Evolutionary conservation across 2,329 filamentous ascomycete genomes (phyloP).

Genomic region (Trichophyton benhamiae): DNA sequence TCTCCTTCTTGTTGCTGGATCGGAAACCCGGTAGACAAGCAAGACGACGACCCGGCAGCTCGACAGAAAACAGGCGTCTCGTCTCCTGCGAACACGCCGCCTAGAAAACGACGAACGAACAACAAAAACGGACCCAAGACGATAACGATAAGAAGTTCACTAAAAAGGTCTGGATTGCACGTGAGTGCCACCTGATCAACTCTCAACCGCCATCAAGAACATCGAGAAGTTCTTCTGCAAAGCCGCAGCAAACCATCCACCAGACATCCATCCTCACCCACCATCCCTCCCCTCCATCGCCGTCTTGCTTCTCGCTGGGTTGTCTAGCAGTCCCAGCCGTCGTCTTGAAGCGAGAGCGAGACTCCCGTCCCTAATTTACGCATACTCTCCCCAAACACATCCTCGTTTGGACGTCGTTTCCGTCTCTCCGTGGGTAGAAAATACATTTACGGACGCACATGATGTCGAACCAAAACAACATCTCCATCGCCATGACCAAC

Average conservation of each 20-base stretch:
- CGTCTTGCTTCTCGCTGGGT: slow-evolving; percentile 2
- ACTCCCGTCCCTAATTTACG: too few relatives aligned
- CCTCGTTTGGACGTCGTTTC: not conserved
- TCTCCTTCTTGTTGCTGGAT: not conserved
- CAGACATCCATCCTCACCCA: not conserved
- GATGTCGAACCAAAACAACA: slow-evolving; percentile 26
- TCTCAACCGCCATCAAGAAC: not conserved
- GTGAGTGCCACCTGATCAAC: not conserved
- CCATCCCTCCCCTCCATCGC: not conserved
- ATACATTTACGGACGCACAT: not conserved
- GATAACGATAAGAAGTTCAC: not conserved
- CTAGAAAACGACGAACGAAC: not conserved
- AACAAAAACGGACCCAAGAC: not conserved
- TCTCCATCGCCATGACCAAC: slow-evolving; percentile 53
- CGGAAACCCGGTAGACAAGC: too few relatives aligned
- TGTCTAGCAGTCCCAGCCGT: not conserved
- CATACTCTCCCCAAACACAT: not conserved
- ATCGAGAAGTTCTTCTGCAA: not conserved
- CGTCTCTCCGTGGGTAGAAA: not conserved
- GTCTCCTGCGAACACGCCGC: not conserved
- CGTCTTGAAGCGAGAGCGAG: not conserved
- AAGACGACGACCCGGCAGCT: too few relatives aligned
- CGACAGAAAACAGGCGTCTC: not conserved
- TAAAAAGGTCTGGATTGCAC: not conserved
- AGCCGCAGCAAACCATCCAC: not conserved